Evolutionary conservation across 306 rosid genomes (phyloP).

Genomic region (Hylodesmum podocarpum): DNA sequence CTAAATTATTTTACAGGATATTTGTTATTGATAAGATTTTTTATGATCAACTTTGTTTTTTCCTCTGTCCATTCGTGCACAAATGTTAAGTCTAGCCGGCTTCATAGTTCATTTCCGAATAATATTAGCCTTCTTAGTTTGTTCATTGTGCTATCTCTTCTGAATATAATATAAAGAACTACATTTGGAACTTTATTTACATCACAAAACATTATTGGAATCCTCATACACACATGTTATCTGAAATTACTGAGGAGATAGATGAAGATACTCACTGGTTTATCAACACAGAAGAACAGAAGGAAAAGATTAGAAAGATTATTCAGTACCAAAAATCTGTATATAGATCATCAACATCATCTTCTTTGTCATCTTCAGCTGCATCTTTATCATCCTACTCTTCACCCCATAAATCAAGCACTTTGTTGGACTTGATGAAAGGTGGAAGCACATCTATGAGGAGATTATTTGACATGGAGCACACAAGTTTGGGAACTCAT

Average conservation of each 20-base stretch:
- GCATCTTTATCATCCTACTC: slow-evolving; percentile 39
- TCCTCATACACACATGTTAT: slow-evolving; percentile 30
- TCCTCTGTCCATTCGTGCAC: not conserved
- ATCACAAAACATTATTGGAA: not conserved
- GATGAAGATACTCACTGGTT: slow-evolving; percentile 48
- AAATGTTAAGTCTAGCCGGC: slow-evolving; percentile 55
- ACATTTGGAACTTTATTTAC: not conserved
- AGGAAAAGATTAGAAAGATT: slow-evolving; percentile 52
- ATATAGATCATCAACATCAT: slow-evolving; percentile 33
- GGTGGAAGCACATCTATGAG: slow-evolving; percentile 70
- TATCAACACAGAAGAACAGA: slow-evolving; percentile 51
- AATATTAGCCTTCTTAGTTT: slow-evolving; percentile 28
- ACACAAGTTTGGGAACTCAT: slow-evolving; percentile 63
- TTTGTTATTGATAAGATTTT: slow-evolving; percentile 5
- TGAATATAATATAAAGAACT: slow-evolving; percentile 10
- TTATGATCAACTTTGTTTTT: slow-evolving; percentile 33
- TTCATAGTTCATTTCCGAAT: slow-evolving; percentile 16
- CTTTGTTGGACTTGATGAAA: slow-evolving; percentile 71
- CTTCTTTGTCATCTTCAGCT: slow-evolving; percentile 37
- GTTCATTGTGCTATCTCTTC: slow-evolving; percentile 24
- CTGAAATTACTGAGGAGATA: slow-evolving; percentile 58
- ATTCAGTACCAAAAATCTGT: slow-evolving; percentile 61
- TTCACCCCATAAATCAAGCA: slow-evolving; percentile 44
- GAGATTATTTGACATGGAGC: slow-evolving; percentile 89
- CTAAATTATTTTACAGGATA: not conserved